Evolutionary conservation across 1,284 basidiomycete species (phyloP).

Genomic region (Entoloma clypeatum): DNA sequence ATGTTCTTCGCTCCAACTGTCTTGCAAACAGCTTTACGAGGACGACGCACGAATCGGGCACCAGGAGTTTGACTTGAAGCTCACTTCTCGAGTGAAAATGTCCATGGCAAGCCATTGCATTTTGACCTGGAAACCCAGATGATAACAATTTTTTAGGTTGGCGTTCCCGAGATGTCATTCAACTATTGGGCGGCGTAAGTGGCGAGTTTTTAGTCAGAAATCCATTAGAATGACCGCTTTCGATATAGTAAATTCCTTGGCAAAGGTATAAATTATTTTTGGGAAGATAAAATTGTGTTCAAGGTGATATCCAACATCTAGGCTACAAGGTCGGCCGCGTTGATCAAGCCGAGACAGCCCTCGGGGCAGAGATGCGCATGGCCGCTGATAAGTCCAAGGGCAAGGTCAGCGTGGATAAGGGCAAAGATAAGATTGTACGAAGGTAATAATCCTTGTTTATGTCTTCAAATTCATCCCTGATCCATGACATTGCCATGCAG

Average conservation of each 20-base stretch:
- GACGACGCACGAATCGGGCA: constrained; percentile 91
- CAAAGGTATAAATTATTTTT: constrained; percentile 47
- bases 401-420: constrained; percentile 51
- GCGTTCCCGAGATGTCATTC: constrained; percentile 93
- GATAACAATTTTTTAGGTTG: constrained; percentile 54
- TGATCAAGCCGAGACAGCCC: constrained; percentile 93
- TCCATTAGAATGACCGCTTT: constrained; percentile 2
- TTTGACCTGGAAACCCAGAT: not conserved
- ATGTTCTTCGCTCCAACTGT: constrained; percentile 12
- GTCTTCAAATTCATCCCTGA: not conserved
- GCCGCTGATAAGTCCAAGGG: constrained; percentile 67
- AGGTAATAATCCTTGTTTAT: constrained; percentile 41
- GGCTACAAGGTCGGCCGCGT: constrained; percentile 98
- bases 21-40: constrained; percentile 76
- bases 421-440: constrained; percentile 80
- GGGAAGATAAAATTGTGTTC: not conserved
- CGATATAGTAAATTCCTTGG: constrained; percentile 70
- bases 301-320: constrained; percentile 19
- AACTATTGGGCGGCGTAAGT: constrained; percentile 88
- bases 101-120: constrained; percentile 68
- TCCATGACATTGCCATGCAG: constrained; percentile 35
- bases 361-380: constrained; percentile 78
- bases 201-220: not conserved
- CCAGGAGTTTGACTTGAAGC: constrained; percentile 88
- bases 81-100: constrained; percentile 95